phyloP scores from a whole-genome alignment of 768 basidiomycete species.

The Boletellus ananas region DNA sequence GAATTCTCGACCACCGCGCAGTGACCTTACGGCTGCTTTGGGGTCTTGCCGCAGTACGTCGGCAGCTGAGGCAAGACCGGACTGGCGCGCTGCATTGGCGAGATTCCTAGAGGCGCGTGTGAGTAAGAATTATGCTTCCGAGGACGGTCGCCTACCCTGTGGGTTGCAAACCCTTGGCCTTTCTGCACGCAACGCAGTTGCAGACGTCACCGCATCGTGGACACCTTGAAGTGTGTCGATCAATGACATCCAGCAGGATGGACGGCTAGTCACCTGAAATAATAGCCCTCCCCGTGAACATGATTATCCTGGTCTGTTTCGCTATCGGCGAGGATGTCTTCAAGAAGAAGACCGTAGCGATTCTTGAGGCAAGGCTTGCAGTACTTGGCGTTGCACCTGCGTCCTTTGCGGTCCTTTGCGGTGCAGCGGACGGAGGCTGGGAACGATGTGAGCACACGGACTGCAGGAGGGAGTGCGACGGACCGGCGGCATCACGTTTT shows the following conservation, averaged over 20 bases:
- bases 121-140: constrained; percentile 2
- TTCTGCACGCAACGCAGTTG: constrained; percentile 65
- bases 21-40: constrained; percentile 27
- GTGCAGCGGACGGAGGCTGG: constrained; percentile 41
- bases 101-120: constrained; percentile 34
- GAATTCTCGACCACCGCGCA: background rate
- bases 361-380: constrained; percentile 67
- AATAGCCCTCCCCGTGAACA: constrained; percentile 34
- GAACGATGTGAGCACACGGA: constrained; percentile 3
- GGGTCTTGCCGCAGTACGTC: constrained; percentile 35
- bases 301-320: constrained; percentile 29
- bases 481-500: constrained; percentile 53
- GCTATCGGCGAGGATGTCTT: constrained; percentile 41
- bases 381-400: constrained; percentile 54
- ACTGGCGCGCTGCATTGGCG: constrained; percentile 34
- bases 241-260: constrained; percentile 4
- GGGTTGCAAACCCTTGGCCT: constrained; percentile 55
- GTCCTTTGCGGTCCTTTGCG: constrained; percentile 26
- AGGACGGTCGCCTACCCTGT: constrained; percentile 45
- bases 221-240: constrained; percentile 45
- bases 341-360: constrained; percentile 47
- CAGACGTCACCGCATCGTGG: constrained; percentile 64
- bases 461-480: constrained; percentile 12
- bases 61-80: constrained; percentile 37
- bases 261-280: constrained; percentile 46